phyloP scores from a whole-genome alignment of 2,329 filamentous ascomycete species.

The Achaetomium macrosporum region DNA sequence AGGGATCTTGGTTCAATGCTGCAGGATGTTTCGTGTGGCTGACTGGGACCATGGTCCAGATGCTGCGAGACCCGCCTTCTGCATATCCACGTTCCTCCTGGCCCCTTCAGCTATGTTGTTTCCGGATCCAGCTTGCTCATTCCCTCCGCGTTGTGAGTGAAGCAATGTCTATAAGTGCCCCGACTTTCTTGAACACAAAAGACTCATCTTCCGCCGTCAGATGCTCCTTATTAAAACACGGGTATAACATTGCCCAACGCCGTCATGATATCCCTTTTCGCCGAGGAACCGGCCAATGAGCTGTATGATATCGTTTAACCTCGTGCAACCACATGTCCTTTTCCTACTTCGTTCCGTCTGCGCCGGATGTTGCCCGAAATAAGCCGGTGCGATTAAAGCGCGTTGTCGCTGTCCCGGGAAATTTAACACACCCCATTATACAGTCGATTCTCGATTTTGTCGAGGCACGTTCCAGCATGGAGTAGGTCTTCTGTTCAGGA shows the following conservation, averaged over 20 bases:
- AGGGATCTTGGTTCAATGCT: constrained; percentile 8
- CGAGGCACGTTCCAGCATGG: too few species aligned
- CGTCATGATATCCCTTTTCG: constrained; percentile 1
- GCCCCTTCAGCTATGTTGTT: not conserved
- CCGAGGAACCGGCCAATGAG: not conserved
- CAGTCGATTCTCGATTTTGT: too few species aligned
- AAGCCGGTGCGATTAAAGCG: too few species aligned
- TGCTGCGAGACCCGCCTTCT: constrained; percentile 5
- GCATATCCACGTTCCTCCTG: constrained; percentile 5
- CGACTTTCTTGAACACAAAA: not conserved
- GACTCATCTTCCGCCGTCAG: not conserved
- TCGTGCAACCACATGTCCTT: not conserved
- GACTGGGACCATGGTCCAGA: not conserved
- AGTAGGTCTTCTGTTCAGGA: not conserved
- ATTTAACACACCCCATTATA: too few species aligned
- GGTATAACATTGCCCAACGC: constrained; percentile 19
- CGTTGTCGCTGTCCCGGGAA: too few species aligned
- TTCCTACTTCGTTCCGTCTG: not conserved
- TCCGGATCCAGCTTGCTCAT: not conserved
- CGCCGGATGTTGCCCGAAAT: not conserved
- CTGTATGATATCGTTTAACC: not conserved
- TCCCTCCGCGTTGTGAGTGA: not conserved
- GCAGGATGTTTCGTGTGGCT: constrained; percentile 7
- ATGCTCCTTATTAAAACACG: constrained; percentile 16
- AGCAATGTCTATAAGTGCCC: not conserved